Evolutionary conservation across 2,329 filamentous ascomycete genomes (phyloP).

Genomic region (Ophiognomonia clavigignenti-juglandacearum): DNA sequence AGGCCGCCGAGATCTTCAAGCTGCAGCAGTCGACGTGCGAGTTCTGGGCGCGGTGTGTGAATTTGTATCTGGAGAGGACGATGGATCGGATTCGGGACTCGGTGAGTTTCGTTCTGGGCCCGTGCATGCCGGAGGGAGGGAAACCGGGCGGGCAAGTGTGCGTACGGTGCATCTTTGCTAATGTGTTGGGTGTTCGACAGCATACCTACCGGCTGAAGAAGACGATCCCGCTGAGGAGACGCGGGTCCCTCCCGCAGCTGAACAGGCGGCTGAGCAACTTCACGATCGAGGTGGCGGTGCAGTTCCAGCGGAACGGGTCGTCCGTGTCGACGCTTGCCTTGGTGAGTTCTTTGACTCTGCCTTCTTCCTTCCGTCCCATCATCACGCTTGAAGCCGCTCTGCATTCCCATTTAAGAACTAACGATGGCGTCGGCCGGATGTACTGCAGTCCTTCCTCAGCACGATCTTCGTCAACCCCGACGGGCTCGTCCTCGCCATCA

Average conservation of each 20-base stretch:
- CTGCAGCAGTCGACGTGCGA: conserved; percentile 15
- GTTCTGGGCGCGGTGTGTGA: conserved; percentile 15
- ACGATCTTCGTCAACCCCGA: conserved; percentile 17
- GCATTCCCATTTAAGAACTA: too few relatives aligned
- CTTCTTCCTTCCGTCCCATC: too few relatives aligned
- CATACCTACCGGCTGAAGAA: conserved; percentile 14
- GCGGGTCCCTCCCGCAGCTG: conserved; percentile 13
- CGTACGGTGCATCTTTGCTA: too few relatives aligned
- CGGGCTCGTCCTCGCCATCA: conserved; percentile 14
- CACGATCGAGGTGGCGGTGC: conserved; percentile 14
- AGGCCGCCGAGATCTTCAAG: conserved; percentile 13
- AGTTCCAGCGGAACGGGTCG: conserved; percentile 13
- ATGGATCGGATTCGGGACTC: conserved; percentile 9
- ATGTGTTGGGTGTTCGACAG: too few relatives aligned
- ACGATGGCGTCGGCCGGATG: neutral
- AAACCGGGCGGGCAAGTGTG: too few relatives aligned
- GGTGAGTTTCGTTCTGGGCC: conserved; percentile 1
- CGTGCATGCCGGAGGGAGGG: too few relatives aligned
- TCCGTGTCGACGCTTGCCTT: conserved; percentile 14
- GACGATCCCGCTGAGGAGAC: conserved; percentile 12
- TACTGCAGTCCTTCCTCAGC: conserved; percentile 11
- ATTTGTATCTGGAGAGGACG: conserved; percentile 14
- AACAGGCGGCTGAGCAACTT: conserved; percentile 14
- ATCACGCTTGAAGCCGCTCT: too few relatives aligned
- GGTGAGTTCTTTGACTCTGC: neutral